Base-by-base conservation (phyloP, 495 filamentous ascomycete genomes). In the Neurospora sp. region DNA sequence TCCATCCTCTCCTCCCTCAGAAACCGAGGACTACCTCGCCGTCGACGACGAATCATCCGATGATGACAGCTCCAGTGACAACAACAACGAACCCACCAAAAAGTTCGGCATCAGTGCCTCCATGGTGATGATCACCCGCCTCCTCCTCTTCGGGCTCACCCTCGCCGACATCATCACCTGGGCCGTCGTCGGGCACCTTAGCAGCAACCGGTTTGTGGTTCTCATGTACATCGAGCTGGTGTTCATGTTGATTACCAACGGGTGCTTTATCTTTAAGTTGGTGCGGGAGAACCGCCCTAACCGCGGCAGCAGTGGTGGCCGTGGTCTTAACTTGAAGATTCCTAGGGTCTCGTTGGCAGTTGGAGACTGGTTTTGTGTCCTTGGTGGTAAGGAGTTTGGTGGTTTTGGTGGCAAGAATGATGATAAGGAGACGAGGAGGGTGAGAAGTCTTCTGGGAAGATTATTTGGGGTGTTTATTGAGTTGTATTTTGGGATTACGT, bases 141-240 rank as follows among this genome's bases (percentile, higher is more conserved):
- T 72, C 27, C 3, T 66, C 11, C 18, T 73, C 27, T 14, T 69
- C 37, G 16, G 12, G 23, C 39, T 73, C 2, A 39, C 72, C 44
- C 38, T 78, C 18, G 69, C 72, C 69, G 12, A 44, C 41, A 46
- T 74, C 31, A 69, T 75, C 31, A n/a, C 72, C 66, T 76, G 69
- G 73, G 16, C 39, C 38, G 20, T 14, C 7, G 2, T 20, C 18
- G 41, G 54, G 6, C 0, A 12, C 0, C 60, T 70, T 39, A 2
- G 10, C 20, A 1, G 8, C 37, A 23, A 62, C 23, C 27, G 46
- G 38, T 9, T 9, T 9, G 3, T 72, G 35, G 7, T 72, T 20
- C 14, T 74, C 4, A 46, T 23, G 4, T 60, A 42, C 49, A 16
- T 74, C 14, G 73, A 70, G 72, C 49, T 78, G 18, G 71, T 72